Percentiles rank a stretch among this genome's conserved stretches.
phyloP scores from a whole-genome alignment of 352 stramenopile genomes.

The Phytophthora colocasiae region DNA sequence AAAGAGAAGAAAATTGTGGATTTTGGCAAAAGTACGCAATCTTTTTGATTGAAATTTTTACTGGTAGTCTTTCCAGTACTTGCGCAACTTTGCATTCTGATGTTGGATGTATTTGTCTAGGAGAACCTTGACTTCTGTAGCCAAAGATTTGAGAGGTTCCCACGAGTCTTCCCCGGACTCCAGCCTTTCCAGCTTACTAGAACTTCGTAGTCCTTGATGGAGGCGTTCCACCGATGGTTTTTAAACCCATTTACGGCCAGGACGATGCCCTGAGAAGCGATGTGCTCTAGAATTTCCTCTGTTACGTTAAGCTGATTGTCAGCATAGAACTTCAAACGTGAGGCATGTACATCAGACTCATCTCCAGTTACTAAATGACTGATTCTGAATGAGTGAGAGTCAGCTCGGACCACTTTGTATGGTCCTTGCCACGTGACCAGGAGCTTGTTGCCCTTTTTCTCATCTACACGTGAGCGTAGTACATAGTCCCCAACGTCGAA shows the following conservation, averaged over 20 bases:
- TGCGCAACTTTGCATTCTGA: not conserved
- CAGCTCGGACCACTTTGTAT: too few species aligned
- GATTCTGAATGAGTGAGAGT: too few species aligned
- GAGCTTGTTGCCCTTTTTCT: too few species aligned
- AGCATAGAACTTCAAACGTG: too few species aligned
- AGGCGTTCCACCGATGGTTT: too few species aligned
- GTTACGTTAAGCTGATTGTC: not conserved
- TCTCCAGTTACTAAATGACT: too few species aligned
- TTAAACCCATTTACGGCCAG: not conserved
- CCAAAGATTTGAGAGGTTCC: not conserved
- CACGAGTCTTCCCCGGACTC: not conserved
- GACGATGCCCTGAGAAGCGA: not conserved
- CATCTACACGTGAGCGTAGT: too few species aligned
- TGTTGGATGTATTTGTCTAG: not conserved
- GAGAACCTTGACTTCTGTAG: not conserved
- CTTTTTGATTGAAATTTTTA: not conserved
- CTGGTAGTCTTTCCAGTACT: conserved; percentile 2
- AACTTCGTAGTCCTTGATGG: not conserved
- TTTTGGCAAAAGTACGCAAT: not conserved
- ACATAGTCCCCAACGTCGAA: too few species aligned
- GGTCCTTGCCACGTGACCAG: too few species aligned
- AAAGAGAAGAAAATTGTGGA: not conserved
- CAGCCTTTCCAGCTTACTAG: not conserved
- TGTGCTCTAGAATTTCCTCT: not conserved
- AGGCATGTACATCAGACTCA: too few species aligned